Base-by-base conservation (phyloP, 805 yeast species). In the Teunomyces stri region DNA sequence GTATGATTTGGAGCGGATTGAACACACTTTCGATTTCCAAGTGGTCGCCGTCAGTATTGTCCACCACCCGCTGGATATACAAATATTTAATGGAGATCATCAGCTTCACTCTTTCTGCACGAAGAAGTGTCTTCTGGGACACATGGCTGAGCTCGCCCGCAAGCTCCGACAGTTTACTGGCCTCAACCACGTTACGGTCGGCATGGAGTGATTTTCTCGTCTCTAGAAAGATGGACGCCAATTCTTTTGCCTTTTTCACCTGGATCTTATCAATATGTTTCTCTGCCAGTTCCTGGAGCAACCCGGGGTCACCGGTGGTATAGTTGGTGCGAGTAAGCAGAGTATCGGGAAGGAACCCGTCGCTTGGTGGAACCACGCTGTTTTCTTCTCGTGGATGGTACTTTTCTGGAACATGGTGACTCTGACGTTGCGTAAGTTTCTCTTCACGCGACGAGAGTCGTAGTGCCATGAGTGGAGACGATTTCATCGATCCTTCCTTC, bases 1-100 rank as follows among this genome's bases (percentile, higher is more conserved):
- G 69, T 22, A 89, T 80, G n/a, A 84, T 76, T 64, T 88, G 96
- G 38, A 89, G 68, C 3, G 96, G 96, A 59, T 89, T 89, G 69
- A 84, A 89, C 3, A 79, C 76, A 2, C 85, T 87, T 47, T 83
- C 89, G 2, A 85, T 77, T 2, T 79, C 80, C 2, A 72, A 75
- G 51, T 77, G 75, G 13, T 51, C 47, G 12, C 58, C 60, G 13
- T 21, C 36, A 1, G 43, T 36, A 2, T 43, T 22, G 4, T 53
- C 62, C 30, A 73, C 66, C 21, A 68, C 65, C 48, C 75, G 64
- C 51, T 76, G 80, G 25, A 82, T 50, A 43, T 74, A 67, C 12
- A 67, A 60, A 56, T 80, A 83, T 57, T 78, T 81, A 48, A 75
- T 65, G 25, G 76, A 79, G 7, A 84, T 50, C 55, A 74, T 67